Base-by-base conservation (phyloP, 768 basidiomycete species). In the Tricholoma sp. region DNA sequence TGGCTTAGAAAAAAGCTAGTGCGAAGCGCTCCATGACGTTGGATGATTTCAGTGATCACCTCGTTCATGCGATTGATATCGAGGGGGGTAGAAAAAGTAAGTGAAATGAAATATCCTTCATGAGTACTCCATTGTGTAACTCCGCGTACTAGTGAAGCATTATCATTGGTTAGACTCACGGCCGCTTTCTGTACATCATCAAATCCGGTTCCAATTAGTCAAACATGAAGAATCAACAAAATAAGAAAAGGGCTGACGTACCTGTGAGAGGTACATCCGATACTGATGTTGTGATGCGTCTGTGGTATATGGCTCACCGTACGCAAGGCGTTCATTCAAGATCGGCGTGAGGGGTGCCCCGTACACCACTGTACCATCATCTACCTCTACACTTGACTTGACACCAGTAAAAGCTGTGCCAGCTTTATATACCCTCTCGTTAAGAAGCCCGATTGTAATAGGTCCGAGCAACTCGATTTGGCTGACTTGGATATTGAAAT, bases 381-480 rank as follows among this genome's bases (percentile, higher is more conserved):
- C 27, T 11, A 18, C 50, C 7, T 51, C 50, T 16, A 2, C 27
- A 29, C 1, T 12, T 18, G 50, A 34, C 7, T 9, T 10, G 50
- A 18, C 50, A 16, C 22, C 22, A 50, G 49, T 19, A 16, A 27
- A 27, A 27, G 49, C 22, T 14, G 16, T 50, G 27, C 29, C 27
- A 21, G 50, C 50, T 18, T 39, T 12, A n/a, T 39, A 18, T 18
- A 51, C 50, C 50, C 16, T 51, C 8, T 32, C 16, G 9, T 51
- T 21, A 16, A 51, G 50, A 10, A 51, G 16, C 9, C 27, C 50
- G 27, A 51, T 51, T 18, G 21, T 51, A n/a, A 51, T 32, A 31
- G 50, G 27, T 19, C 50, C 50, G 8, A 51, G 50, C n/a, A 51
- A 21, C 27, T 51, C 50, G n/a, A 51, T 16, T 51, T 51, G 50